phyloP scores from a whole-genome alignment of 495 filamentous ascomycete genomes.

The Xylaria bambusicola region DNA sequence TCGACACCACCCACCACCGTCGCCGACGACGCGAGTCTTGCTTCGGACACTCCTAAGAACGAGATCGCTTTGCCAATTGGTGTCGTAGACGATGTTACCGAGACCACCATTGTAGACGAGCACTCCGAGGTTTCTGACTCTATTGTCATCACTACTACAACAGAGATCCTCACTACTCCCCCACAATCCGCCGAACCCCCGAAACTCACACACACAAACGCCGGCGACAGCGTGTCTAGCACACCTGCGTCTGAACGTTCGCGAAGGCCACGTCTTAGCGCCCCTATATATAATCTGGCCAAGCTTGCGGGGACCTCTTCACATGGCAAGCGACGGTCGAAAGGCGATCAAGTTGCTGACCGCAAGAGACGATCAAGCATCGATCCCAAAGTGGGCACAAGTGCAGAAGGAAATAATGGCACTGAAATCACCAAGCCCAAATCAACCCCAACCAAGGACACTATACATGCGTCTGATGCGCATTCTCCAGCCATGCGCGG shows the following conservation, averaged over 20 bases:
- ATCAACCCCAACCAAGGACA: slow-evolving; percentile 31
- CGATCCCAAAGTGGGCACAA: slow-evolving; percentile 34
- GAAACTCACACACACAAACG: neutral
- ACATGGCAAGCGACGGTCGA: slow-evolving; percentile 44
- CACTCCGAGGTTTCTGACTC: slow-evolving; percentile 37
- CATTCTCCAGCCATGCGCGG: slow-evolving; percentile 13
- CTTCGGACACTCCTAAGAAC: slow-evolving; percentile 41
- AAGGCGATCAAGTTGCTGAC: slow-evolving; percentile 39
- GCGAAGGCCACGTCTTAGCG: slow-evolving; percentile 46
- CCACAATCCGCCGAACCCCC: slow-evolving; percentile 5
- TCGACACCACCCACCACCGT: slow-evolving; percentile 51
- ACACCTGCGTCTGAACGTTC: slow-evolving; percentile 36
- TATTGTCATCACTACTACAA: slow-evolving; percentile 35
- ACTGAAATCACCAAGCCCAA: slow-evolving; percentile 19
- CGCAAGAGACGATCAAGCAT: slow-evolving; percentile 45
- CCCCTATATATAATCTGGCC: slow-evolving; percentile 58
- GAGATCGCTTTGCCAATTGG: slow-evolving; percentile 27
- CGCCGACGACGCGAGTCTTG: slow-evolving; percentile 48
- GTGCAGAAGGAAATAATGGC: slow-evolving; percentile 13
- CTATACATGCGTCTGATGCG: slow-evolving; percentile 37
- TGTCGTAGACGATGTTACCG: slow-evolving; percentile 18
- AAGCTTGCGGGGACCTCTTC: slow-evolving; percentile 50
- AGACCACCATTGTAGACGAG: slow-evolving; percentile 27
- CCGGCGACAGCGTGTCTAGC: slow-evolving; percentile 11
- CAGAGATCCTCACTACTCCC: slow-evolving; percentile 1